Evolutionary conservation across 73 alveolate species (phyloP).

Genomic region (Halteria grandinella): DNA sequence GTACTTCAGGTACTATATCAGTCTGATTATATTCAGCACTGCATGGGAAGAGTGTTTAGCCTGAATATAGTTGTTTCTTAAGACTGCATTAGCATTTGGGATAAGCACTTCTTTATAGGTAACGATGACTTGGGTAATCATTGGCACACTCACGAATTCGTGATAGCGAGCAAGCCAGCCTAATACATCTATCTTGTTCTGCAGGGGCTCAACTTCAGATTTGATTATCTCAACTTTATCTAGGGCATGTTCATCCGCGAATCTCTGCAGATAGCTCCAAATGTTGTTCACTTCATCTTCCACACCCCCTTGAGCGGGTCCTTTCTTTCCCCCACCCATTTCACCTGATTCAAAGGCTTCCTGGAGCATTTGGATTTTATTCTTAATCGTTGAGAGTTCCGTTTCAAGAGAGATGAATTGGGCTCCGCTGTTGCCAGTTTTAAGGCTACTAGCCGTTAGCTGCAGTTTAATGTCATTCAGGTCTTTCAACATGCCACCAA

Average conservation of each 20-base stretch:
- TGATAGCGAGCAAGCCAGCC: constrained; percentile 44
- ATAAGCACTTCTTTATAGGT: constrained; percentile 41
- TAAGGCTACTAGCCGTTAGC: not conserved
- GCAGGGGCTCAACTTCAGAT: not conserved
- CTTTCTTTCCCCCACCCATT: too few species aligned
- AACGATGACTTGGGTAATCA: constrained; percentile 36
- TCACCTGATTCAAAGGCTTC: too few species aligned
- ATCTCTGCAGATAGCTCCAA: constrained; percentile 35
- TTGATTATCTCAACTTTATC: constrained; percentile 26
- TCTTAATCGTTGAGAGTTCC: too few species aligned
- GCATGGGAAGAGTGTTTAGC: constrained; percentile 27
- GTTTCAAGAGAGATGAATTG: too few species aligned
- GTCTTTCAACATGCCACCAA: constrained; percentile 12
- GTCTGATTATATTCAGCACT: not conserved
- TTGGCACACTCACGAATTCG: constrained; percentile 30
- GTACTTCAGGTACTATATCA: not conserved
- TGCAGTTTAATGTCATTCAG: constrained; percentile 17
- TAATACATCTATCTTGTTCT: not conserved
- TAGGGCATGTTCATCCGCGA: constrained; percentile 55
- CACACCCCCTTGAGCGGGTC: too few species aligned
- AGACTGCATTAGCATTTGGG: constrained; percentile 5
- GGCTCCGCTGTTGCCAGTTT: too few species aligned
- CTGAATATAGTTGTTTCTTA: constrained; percentile 12
- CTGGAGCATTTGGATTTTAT: too few species aligned
- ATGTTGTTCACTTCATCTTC: constrained; percentile 39